These are phyloP conservation scores for Telopea speciosissima DNA, from an alignment of 177 flowering plant genomes.

Conservation along the genomic window DNA sequence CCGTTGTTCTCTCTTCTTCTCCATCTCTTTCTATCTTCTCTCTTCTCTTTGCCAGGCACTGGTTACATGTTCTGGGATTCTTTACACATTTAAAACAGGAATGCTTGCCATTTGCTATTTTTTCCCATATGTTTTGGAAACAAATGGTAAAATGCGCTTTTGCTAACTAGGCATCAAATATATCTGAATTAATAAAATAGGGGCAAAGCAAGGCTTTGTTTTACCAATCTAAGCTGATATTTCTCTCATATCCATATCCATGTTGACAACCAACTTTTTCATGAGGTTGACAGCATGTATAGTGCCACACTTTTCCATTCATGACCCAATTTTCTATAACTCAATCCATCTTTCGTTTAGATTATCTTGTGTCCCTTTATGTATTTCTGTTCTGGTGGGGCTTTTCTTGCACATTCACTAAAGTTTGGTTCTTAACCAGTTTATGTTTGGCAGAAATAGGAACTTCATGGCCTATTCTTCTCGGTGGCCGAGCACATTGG, in stretches of 20 bases:
- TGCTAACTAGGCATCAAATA: too few relatives aligned
- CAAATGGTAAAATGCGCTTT: too few relatives aligned
- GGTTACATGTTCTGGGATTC: too few relatives aligned
- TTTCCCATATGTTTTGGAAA: too few relatives aligned
- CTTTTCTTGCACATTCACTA: slow-evolving; percentile 15
- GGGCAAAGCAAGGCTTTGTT: not conserved
- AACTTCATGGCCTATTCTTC: slow-evolving; percentile 78
- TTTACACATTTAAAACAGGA: too few relatives aligned
- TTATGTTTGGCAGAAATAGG: slow-evolving; percentile 50
- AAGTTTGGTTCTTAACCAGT: slow-evolving; percentile 18
- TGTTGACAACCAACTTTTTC: not conserved
- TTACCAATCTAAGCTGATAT: not conserved
- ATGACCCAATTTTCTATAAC: not conserved
- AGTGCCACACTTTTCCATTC: not conserved
- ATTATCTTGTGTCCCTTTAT: not conserved
- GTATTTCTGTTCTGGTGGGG: not conserved
- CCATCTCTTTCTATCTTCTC: too few relatives aligned
- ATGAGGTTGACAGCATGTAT: not conserved
- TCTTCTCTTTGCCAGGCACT: too few relatives aligned
- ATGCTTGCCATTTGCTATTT: too few relatives aligned
- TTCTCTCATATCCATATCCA: not conserved
- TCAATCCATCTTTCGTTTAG: not conserved
- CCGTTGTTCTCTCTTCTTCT: too few relatives aligned
- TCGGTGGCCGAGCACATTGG: slow-evolving; percentile 95
- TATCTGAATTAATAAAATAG: too few relatives aligned